phyloP scores from a whole-genome alignment of 2,329 filamentous ascomycete genomes.

The Ploettnerulaceae sp. region DNA sequence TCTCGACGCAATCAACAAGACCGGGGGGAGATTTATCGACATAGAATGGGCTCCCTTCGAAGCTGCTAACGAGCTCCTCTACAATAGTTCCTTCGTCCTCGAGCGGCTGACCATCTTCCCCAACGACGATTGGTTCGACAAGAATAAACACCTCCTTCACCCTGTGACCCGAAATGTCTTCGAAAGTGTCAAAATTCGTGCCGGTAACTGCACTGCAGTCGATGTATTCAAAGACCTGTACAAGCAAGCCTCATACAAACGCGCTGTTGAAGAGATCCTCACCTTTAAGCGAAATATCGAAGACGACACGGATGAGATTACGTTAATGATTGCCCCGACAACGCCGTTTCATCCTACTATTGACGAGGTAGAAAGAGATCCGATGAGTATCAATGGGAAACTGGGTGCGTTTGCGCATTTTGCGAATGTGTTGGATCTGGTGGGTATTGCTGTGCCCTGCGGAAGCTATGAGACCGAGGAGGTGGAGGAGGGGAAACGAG shows the following conservation, averaged over 20 bases:
- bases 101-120: constrained; percentile 43
- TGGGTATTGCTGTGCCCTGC: constrained; percentile 36
- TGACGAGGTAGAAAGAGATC: constrained; percentile 45
- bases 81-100: constrained; percentile 47
- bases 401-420: constrained; percentile 49
- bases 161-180: constrained; percentile 46
- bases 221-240: constrained; percentile 46
- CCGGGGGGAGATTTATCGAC: constrained; percentile 33
- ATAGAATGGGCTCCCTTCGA: constrained; percentile 44
- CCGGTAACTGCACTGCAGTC: constrained; percentile 38
- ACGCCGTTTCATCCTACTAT: constrained; percentile 45
- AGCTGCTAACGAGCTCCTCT: constrained; percentile 46
- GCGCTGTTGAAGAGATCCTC: constrained; percentile 39
- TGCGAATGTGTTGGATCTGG: constrained; percentile 51
- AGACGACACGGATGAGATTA: constrained; percentile 29
- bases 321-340: constrained; percentile 47
- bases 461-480: constrained; percentile 23
- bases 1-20: constrained; percentile 35
- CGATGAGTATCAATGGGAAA: constrained; percentile 44
- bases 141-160: constrained; percentile 46
- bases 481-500: constrained; percentile 13
- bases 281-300: constrained; percentile 22
- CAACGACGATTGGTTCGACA: constrained; percentile 38
- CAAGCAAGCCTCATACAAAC: constrained; percentile 40
- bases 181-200: constrained; percentile 32